Base-by-base conservation (phyloP, 345 rosid species). In the Clausena lansium region DNA sequence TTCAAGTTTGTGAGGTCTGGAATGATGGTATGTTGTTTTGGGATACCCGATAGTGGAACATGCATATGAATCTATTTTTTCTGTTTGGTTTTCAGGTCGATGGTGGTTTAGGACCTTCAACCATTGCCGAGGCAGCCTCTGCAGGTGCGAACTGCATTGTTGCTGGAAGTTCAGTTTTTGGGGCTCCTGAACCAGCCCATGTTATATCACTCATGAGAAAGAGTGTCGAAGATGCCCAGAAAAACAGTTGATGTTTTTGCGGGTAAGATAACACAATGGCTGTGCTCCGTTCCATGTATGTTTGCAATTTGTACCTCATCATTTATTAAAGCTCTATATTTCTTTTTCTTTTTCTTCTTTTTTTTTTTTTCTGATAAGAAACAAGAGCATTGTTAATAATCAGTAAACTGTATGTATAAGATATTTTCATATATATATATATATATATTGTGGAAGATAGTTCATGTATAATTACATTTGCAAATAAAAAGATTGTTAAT, bases 31-130 rank as follows among this genome's bases (percentile, higher is more conserved):
- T 45, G 17, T 11, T 22, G 3, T 76, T 66, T 27, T 9, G 22
- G 52, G 8, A 15, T 38, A 60, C 27, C 64, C 22, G 22, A 30
- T 22, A 62, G 2, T 47, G 39, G 25, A 63, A 32, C 47, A 47
- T 63, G 11, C 20, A 61, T 22, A 61, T 22, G 27, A 64, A 30
- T 47, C 47, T 22, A 9, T 50, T 32, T 19, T 6, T 30, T 78
- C 54, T 65, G 5, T 19, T 64, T 33, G 35, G 11, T 67, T 70
- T 73, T 69, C 83, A 93, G 97, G 98, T 94, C 39, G 97, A 92
- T 76, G 98, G 98, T 24, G 98, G 97, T 41, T 87, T 93, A 76
- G 97, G 99, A 62, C 97, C 97, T 81, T 92, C 93, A 13, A 93
- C 98, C 13, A 93, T 95, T 22, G 92, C 85, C 6, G 19, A 76